Conservation (phyloP, 108 stramenopile species). For the Cyclotella sp. region DNA sequence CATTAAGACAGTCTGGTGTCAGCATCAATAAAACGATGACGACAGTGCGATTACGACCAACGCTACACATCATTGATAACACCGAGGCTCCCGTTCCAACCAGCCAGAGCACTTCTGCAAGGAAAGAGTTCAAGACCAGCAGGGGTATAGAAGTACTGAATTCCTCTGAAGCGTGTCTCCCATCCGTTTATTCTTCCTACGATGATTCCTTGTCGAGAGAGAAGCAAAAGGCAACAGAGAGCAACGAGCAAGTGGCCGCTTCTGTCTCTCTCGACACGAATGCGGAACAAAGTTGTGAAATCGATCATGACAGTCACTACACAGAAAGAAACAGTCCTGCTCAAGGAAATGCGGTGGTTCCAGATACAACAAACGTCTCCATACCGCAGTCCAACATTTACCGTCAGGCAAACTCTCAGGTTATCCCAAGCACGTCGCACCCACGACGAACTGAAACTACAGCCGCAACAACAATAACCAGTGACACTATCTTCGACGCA, state of each 20-base stretch:
- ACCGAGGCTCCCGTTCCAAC: constrained; percentile 2
- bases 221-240: neutral
- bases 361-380: neutral
- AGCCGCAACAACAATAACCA: neutral
- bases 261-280: too few relatives aligned
- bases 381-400: neutral
- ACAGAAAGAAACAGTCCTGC: too few relatives aligned
- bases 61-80: neutral
- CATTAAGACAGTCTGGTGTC: neutral
- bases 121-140: neutral
- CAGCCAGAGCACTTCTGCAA: neutral
- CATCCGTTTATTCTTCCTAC: neutral
- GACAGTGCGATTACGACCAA: neutral
- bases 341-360: too few relatives aligned
- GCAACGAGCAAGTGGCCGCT: neutral
- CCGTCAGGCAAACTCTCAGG: neutral
- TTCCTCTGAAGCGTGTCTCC: neutral
- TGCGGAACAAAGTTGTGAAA: too few relatives aligned
- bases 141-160: neutral
- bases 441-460: neutral
- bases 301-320: too few relatives aligned
- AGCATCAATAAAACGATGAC: neutral
- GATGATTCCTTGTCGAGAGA: constrained; percentile 1
- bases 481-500: constrained; percentile 12
- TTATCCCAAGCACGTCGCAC: neutral